Evolutionary conservation across 2,329 filamentous ascomycete genomes (phyloP).

Genomic region (Sordariomycetes sp.): DNA sequence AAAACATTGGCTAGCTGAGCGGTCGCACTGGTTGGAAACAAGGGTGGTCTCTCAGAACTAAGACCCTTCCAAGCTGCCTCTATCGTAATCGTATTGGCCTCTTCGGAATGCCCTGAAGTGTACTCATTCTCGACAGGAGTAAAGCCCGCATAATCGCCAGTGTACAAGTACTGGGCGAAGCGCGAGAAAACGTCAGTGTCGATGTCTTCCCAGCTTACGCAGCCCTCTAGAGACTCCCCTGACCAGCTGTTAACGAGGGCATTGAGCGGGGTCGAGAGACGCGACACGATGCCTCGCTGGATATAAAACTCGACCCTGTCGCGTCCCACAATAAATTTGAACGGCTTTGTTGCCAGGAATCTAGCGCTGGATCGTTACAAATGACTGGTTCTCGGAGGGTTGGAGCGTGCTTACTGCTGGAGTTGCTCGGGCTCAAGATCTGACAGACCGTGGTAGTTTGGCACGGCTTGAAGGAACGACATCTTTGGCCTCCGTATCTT

Average conservation of each 20-base stretch:
- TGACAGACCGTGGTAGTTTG: background rate
- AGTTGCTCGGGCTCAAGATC: background rate
- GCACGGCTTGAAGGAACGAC: background rate
- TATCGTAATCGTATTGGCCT: background rate
- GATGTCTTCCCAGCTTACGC: background rate
- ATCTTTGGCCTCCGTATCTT: background rate
- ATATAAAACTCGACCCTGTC: background rate
- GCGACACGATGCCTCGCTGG: background rate
- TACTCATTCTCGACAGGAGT: background rate
- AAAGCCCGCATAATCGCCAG: background rate
- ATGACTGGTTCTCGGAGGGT: background rate
- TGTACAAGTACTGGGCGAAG: background rate
- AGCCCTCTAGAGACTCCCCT: background rate
- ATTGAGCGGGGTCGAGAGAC: background rate
- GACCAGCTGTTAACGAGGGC: background rate
- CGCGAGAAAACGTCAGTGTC: background rate
- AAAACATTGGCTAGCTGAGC: background rate
- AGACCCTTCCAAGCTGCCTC: background rate
- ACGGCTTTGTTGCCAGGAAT: background rate
- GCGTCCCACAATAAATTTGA: background rate
- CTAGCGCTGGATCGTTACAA: background rate
- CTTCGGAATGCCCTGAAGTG: background rate
- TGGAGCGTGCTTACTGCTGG: background rate
- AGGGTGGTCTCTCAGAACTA: background rate
- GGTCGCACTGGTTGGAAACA: background rate